Evolutionary conservation across 495 filamentous ascomycete genomes (phyloP).

Genomic region (Podospora sp.): DNA sequence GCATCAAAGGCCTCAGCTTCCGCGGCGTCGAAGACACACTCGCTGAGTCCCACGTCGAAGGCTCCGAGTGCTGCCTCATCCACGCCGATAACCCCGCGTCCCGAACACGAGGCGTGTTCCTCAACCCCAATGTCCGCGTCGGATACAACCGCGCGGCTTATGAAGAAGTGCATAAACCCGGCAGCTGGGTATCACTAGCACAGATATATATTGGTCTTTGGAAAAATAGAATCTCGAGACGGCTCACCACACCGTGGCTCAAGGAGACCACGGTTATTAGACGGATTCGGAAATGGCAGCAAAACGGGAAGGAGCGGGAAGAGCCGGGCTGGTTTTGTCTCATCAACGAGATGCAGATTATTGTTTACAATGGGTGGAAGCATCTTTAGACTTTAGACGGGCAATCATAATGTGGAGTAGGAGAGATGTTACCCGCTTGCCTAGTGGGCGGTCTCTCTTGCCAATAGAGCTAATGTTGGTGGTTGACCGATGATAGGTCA

Average conservation of each 20-base stretch:
- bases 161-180: slow-evolving; percentile 37
- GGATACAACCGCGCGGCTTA: slow-evolving; percentile 67
- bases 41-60: slow-evolving; percentile 70
- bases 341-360: slow-evolving; percentile 84
- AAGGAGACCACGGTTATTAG: slow-evolving; percentile 42
- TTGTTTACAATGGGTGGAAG: slow-evolving; percentile 73
- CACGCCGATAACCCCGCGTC: slow-evolving; percentile 68
- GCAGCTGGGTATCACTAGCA: slow-evolving; percentile 38
- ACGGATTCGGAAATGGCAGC: slow-evolving; percentile 43
- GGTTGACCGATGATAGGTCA: no score
- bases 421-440: no score
- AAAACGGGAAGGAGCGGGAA: slow-evolving; percentile 41
- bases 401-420: neutral
- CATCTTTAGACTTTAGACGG: slow-evolving; percentile 56
- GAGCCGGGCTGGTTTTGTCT: slow-evolving; percentile 68
- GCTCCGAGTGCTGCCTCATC: slow-evolving; percentile 80
- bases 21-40: slow-evolving; percentile 72
- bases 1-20: slow-evolving; percentile 50
- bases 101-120: slow-evolving; percentile 61
- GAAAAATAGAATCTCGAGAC: slow-evolving; percentile 46
- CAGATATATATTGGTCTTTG: slow-evolving; percentile 45
- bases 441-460: no score
- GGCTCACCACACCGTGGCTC: slow-evolving; percentile 33
- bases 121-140: slow-evolving; percentile 80
- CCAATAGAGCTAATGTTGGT: no score